phyloP scores from a whole-genome alignment of 768 basidiomycete genomes.

The Suillus placidus region DNA sequence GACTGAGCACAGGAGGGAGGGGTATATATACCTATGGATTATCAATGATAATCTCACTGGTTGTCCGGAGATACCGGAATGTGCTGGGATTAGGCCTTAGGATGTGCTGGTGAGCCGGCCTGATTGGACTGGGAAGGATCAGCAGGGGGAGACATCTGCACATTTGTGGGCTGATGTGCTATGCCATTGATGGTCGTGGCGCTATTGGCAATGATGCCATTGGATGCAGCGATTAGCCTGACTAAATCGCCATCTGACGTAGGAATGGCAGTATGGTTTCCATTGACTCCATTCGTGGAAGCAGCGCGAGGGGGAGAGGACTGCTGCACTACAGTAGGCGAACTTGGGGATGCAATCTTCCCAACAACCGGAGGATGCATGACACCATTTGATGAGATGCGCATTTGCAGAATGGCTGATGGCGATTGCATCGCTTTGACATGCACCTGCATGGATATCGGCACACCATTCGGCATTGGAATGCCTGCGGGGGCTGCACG shows the following conservation, averaged over 20 bases:
- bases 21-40: slow-evolving; percentile 3
- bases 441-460: slow-evolving; percentile 61
- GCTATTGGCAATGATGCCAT: slow-evolving; percentile 30
- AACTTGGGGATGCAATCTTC: slow-evolving; percentile 32
- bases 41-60: background rate
- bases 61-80: slow-evolving; percentile 28
- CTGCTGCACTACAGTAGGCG: slow-evolving; percentile 24
- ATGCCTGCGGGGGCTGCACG: slow-evolving; percentile 24
- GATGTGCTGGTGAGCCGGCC: slow-evolving; percentile 43
- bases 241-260: slow-evolving; percentile 48
- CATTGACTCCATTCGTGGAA: slow-evolving; percentile 38
- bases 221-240: slow-evolving; percentile 22
- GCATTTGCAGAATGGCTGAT: slow-evolving; percentile 54
- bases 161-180: slow-evolving; percentile 29
- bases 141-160: slow-evolving; percentile 11
- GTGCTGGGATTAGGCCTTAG: slow-evolving; percentile 52
- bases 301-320: slow-evolving; percentile 41
- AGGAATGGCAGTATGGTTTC: slow-evolving; percentile 34
- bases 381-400: slow-evolving; percentile 61
- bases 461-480: slow-evolving; percentile 45
- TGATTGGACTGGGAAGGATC: slow-evolving; percentile 30
- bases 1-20: background rate
- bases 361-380: slow-evolving; percentile 51
- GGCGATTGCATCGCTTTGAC: slow-evolving; percentile 64
- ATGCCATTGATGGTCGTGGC: slow-evolving; percentile 30